Percentiles rank a stretch among this genome's conserved stretches.
Evolutionary conservation across 192 early-diverging fungal species (phyloP).

Genomic region (Chytriomyces sp.): DNA sequence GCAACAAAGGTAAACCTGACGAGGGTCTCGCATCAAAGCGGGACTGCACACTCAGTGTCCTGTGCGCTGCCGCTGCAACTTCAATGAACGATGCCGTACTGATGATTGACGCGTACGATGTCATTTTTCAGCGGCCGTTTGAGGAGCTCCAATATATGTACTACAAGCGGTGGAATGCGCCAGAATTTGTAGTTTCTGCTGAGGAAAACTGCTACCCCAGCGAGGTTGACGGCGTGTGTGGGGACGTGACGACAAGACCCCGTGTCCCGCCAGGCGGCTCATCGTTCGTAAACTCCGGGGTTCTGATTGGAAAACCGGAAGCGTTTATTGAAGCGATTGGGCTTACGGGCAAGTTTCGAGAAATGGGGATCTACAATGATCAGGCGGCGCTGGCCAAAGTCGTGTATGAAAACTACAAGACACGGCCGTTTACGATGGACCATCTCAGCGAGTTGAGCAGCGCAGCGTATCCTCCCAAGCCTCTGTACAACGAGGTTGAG

Average conservation of each 20-base stretch:
- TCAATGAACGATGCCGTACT: not conserved
- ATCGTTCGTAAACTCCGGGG: slow-evolving; percentile 11
- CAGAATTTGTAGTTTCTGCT: slow-evolving; percentile 8
- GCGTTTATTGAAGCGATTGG: not conserved
- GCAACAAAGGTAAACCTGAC: not conserved
- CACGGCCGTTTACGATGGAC: not conserved
- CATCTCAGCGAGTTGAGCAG: slow-evolving; percentile 3
- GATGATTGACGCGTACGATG: slow-evolving; percentile 7
- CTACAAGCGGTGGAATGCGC: not conserved
- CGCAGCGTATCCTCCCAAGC: slow-evolving; percentile 1
- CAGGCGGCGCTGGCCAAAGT: not conserved
- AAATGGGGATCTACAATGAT: slow-evolving; percentile 2
- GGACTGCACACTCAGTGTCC: not conserved
- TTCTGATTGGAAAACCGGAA: slow-evolving; percentile 6
- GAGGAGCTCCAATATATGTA: not conserved
- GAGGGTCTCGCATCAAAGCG: too few relatives aligned
- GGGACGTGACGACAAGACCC: not conserved
- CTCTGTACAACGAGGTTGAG: not conserved
- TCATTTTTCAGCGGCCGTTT: slow-evolving; percentile 16
- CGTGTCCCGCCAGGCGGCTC: not conserved
- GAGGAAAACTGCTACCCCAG: slow-evolving; percentile 21
- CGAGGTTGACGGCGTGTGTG: not conserved
- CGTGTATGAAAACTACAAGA: not conserved
- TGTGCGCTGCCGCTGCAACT: not conserved
- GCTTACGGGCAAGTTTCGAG: not conserved